These are phyloP conservation scores for Termitomyces sp. DNA, from an alignment of 768 basidiomycete genomes.

Conservation along the genomic window DNA sequence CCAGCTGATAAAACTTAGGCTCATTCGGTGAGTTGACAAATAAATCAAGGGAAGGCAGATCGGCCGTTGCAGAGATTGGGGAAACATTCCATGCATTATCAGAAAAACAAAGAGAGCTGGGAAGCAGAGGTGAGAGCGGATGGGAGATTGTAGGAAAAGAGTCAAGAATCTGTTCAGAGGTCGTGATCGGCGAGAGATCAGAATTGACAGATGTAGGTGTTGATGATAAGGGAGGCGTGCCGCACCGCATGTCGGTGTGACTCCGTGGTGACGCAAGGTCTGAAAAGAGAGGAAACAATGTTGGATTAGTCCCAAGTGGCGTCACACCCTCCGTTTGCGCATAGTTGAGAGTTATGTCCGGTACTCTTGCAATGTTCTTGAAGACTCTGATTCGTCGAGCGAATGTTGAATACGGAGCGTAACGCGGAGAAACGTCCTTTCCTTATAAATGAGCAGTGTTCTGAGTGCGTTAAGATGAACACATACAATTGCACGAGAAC, in stretches of 20 bases:
- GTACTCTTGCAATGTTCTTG: constrained; percentile 1
- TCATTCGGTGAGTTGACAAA: not conserved
- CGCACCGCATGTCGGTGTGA: not conserved
- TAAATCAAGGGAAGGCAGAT: not conserved
- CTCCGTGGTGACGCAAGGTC: not conserved
- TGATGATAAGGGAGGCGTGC: not conserved
- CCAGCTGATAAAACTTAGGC: not conserved
- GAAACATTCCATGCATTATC: not conserved
- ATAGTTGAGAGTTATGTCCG: constrained; percentile 3
- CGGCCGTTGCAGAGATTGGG: not conserved
- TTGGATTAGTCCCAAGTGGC: not conserved
- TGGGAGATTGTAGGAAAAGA: not conserved
- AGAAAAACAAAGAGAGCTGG: not conserved
- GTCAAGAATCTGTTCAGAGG: not conserved
- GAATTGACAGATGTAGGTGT: not conserved
- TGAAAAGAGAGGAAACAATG: not conserved
- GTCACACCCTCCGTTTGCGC: not conserved
- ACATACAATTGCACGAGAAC: not conserved
- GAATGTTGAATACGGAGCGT: not conserved
- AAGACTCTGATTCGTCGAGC: not conserved
- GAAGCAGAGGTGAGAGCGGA: not conserved
- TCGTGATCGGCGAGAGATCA: not conserved
- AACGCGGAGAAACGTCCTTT: not conserved
- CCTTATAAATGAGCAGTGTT: not conserved
- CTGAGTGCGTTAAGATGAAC: not conserved